Base-by-base conservation (phyloP, 805 yeast species). In the Candida ficus region DNA sequence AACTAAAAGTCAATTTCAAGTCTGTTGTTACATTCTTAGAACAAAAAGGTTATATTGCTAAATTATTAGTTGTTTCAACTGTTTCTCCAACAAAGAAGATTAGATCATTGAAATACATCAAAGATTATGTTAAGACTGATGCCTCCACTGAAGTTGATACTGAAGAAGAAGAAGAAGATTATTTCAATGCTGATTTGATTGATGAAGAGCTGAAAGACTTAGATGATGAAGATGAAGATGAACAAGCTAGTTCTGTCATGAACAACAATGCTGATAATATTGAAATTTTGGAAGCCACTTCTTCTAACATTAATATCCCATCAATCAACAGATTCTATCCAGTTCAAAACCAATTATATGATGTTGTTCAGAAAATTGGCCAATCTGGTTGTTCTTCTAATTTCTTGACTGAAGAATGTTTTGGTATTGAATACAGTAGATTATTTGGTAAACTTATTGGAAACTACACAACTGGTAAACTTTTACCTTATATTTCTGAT, bases 291-390 rank as follows among this genome's bases (percentile, higher is more conserved):
- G 45, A 43, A 8, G 38, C 48, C 7, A 35, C 48, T 1, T 41
- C 43, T 19, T 45, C 45, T 19, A 31, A 13, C 14, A 27, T 36
- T 6, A 37, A 39, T 3, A 23, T 43, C 20, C 57, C 61, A 5
- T 23, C 56, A 1, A 52, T 73, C 38, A 84, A 83, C 54, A 57
- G 68, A 11, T 67, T 78, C 39, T 81, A 71, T 48, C 90, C 95
- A 0, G 46, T 80, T 0, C 80, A 77, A 29, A 74, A 70, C 45
- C 95, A 87, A 56, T 59, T 85, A 0, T 77, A 66, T 53, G 77
- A 76, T 38, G 42, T 70, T 4, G 70, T 79, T 1, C 53, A 57
- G 6, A 48, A 60, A 1, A 44, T 67, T 5, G 76, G 71, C 0
- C 50, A 54, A 0, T 55, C 58, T 0, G 96, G 95, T 0, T 62